Evolutionary conservation across 140 eudicot genomes (phyloP).

Genomic region (Anethum foeniculum): DNA sequence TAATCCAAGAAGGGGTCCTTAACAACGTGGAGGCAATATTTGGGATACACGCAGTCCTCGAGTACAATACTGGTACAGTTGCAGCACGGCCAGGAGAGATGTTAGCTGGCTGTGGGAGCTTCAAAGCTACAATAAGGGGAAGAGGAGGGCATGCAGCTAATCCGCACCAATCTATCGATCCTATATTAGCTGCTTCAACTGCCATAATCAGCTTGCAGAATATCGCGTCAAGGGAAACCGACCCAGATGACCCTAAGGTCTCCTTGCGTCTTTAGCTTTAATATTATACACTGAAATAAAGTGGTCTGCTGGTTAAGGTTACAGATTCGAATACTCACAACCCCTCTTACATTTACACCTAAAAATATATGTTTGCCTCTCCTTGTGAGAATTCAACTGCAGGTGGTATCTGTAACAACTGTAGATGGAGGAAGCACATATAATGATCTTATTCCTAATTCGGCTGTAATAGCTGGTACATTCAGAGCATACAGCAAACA

Average conservation of each 20-base stretch:
- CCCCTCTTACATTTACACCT: neutral
- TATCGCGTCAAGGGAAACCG: conserved; percentile 60
- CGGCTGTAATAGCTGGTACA: conserved; percentile 52
- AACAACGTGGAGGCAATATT: conserved; percentile 53
- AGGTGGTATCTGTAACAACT: conserved; percentile 64
- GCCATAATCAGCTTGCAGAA: conserved; percentile 55
- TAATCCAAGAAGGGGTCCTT: conserved; percentile 51
- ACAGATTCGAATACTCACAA: neutral
- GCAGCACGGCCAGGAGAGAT: conserved; percentile 52
- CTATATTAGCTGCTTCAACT: conserved; percentile 63
- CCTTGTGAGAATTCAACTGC: conserved; percentile 14
- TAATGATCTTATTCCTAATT: conserved; percentile 41
- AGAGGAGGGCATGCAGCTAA: conserved; percentile 44
- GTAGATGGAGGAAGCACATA: conserved; percentile 40
- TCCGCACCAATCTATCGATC: conserved; percentile 40
- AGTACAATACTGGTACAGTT: conserved; percentile 43
- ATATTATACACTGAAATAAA: neutral
- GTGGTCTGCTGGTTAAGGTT: neutral
- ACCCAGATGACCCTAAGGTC: conserved; percentile 59
- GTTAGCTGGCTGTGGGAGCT: conserved; percentile 62
- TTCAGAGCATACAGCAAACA: conserved; percentile 54
- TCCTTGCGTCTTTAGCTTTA: neutral
- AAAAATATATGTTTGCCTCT: neutral
- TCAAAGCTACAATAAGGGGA: conserved; percentile 48
- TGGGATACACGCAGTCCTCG: conserved; percentile 42